These are phyloP conservation scores for Taphrina betulina DNA, from an alignment of 1,139 yeast species.

Conservation along the genomic window DNA sequence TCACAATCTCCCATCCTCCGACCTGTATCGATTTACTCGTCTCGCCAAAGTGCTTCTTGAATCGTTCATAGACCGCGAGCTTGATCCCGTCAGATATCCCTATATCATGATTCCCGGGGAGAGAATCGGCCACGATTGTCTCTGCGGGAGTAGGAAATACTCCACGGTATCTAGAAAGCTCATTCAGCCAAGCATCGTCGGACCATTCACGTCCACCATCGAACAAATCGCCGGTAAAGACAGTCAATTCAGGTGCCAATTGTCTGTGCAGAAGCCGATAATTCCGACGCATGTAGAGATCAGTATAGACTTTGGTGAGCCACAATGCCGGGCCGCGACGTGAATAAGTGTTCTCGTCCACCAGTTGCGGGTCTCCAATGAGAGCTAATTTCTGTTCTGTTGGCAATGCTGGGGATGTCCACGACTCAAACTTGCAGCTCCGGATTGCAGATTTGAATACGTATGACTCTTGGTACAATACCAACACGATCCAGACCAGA, in stretches of 20 bases:
- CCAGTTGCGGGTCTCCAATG: slow-evolving; percentile 89
- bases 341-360: slow-evolving; percentile 69
- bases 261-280: slow-evolving; percentile 60
- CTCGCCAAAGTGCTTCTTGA: slow-evolving; percentile 70
- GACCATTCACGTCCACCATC: slow-evolving; percentile 94
- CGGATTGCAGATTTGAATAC: slow-evolving; percentile 20
- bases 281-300: slow-evolving; percentile 75
- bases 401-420: slow-evolving; percentile 13
- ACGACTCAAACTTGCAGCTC: slow-evolving; percentile 14
- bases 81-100: slow-evolving; percentile 76
- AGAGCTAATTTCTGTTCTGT: slow-evolving; percentile 64
- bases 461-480: slow-evolving; percentile 17
- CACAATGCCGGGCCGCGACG: slow-evolving; percentile 44
- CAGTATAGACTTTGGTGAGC: slow-evolving; percentile 52
- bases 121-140: slow-evolving; percentile 48
- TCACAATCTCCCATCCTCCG: slow-evolving; percentile 68
- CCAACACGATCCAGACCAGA: slow-evolving; percentile 9
- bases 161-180: slow-evolving; percentile 62
- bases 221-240: slow-evolving; percentile 85
- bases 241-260: slow-evolving; percentile 70
- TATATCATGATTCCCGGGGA: slow-evolving; percentile 96
- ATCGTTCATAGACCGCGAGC: slow-evolving; percentile 58
- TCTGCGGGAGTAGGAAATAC: slow-evolving; percentile 52
- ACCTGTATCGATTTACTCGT: slow-evolving; percentile 56
- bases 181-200: slow-evolving; percentile 70